These are phyloP conservation scores for Vitrella brassicaformis DNA, from an alignment of 73 alveolate genomes.

Conservation along the genomic window DNA sequence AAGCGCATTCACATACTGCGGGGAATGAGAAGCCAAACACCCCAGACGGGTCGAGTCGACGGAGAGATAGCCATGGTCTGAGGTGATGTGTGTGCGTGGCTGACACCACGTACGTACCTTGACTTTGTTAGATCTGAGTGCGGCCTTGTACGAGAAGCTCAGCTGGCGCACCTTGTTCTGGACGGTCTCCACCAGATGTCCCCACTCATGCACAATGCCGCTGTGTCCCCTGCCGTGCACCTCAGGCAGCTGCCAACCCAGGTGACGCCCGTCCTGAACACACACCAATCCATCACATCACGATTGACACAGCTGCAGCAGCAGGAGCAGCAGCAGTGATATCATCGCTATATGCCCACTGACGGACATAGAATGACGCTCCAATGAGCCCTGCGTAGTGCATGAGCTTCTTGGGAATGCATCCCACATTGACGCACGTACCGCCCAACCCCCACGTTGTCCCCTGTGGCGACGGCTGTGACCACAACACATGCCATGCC, in stretches of 20 bases:
- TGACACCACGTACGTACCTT: too few species aligned
- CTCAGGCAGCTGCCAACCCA: constrained; percentile 35
- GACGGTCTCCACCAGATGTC: constrained; percentile 67
- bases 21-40: too few species aligned
- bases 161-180: constrained; percentile 68
- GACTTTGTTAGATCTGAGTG: constrained; percentile 57
- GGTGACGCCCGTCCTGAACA: too few species aligned
- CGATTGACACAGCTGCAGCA: too few species aligned
- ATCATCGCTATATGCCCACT: too few species aligned
- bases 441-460: constrained; percentile 99
- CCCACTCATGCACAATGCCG: constrained; percentile 67
- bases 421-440: constrained; percentile 98
- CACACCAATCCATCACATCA: too few species aligned
- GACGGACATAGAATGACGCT: too few species aligned
- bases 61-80: too few species aligned
- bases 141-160: constrained; percentile 80
- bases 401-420: constrained; percentile 98
- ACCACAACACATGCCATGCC: too few species aligned
- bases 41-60: too few species aligned
- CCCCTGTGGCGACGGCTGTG: constrained; percentile 95
- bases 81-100: too few species aligned
- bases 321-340: too few species aligned
- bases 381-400: constrained; percentile 79
- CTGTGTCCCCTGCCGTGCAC: constrained; percentile 58
- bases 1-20: constrained; percentile 56